Percentiles rank a stretch among this genome's conserved stretches.
Evolutionary conservation across 306 rosid genomes (phyloP).

Genomic region (Glycine tomentella): DNA sequence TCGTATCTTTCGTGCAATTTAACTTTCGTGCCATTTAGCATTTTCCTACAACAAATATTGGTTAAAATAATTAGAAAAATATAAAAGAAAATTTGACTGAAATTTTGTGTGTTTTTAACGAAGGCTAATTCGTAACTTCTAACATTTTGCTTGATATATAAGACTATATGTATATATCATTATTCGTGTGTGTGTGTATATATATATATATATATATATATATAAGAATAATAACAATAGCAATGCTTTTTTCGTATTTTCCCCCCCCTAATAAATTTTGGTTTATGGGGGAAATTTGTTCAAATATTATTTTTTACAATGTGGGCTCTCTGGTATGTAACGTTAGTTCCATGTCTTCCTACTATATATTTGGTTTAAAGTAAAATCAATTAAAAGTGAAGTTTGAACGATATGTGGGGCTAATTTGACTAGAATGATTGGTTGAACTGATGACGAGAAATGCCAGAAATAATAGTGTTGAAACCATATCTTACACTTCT

Average conservation of each 20-base stretch:
- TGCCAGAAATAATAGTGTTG: slow-evolving; percentile 48
- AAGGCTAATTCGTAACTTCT: too few species aligned
- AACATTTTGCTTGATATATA: too few species aligned
- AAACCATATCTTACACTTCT: slow-evolving; percentile 52
- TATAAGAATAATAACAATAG: not conserved
- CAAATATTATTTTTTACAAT: not conserved
- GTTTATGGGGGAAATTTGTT: not conserved
- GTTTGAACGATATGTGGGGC: slow-evolving; percentile 32
- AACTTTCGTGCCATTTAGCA: too few species aligned
- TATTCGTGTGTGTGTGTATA: too few species aligned
- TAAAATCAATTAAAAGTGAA: not conserved
- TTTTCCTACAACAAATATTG: too few species aligned
- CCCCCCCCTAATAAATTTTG: too few species aligned
- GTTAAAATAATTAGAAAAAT: too few species aligned
- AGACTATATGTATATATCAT: too few species aligned
- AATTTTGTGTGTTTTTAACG: not conserved
- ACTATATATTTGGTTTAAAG: slow-evolving; percentile 6
- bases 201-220: too few species aligned
- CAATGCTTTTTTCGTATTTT: too few species aligned
- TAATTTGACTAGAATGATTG: slow-evolving; percentile 50
- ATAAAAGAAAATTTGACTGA: not conserved
- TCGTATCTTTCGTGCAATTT: too few species aligned
- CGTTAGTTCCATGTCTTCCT: not conserved
- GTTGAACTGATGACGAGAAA: slow-evolving; percentile 44
- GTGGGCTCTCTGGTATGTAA: slow-evolving; percentile 8